Base-by-base conservation (phyloP, 140 eudicot species). In the Bidens hawaiensis region DNA sequence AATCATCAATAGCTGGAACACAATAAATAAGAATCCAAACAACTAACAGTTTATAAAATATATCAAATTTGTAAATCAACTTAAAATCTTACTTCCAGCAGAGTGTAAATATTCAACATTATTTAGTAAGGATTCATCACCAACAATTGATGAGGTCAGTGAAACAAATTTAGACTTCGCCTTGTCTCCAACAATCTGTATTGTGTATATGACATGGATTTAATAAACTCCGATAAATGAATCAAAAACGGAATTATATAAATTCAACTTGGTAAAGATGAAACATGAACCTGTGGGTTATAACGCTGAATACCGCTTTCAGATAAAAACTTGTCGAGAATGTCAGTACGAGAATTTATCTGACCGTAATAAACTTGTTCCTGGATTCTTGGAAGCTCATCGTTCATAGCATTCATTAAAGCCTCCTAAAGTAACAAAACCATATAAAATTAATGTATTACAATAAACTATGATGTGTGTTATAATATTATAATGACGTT, bases 351-450 rank as follows among this genome's bases (percentile, higher is more conserved):
- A 5, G 99, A 79, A 75, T 81, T 83, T 65, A 93, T 93, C 50
- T 78, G 90, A 33, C 99, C 99, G 50, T 88, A 93, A 71, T 93
- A 93, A 56, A 93, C 99, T 77, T 93, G 99, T 74, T 93, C 99
- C 78, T 93, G 99, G 65, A 93, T 78, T 76, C 89, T 82, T 17
- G 99, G 96, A 26, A 88, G 89, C 81, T 93, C 99, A 6, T 93
- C 99, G 49, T 85, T 93, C 93, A 93, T 88, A 34, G 96, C 95
- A 65, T 53, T 85, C 62, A 88, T 67, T 48, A 93, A 74, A 45
- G 93, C 83, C 65, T 93, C 96, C 99, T 93, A 75, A 67, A 33
- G 71, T 57, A 57, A 50, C 42, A 40, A 68, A 61, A 76, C 46
- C 11, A 68, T 7, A 28, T 17, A 36, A 63, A 56, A 46, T 6